phyloP scores from a whole-genome alignment of 164 flowering plant genomes.

The Taxillus chinensis region DNA sequence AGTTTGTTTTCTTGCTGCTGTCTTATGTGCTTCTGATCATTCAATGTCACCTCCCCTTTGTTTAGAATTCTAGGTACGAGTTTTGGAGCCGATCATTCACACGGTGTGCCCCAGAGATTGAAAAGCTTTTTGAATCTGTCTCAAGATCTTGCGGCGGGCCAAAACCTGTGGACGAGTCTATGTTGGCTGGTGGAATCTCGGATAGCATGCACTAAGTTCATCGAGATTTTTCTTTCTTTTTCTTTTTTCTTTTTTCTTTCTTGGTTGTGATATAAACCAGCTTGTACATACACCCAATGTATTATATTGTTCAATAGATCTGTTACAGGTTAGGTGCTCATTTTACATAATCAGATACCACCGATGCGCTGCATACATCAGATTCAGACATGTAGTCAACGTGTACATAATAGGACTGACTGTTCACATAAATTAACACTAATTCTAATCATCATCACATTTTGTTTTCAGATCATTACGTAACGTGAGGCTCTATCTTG shows the following conservation, averaged over 20 bases:
- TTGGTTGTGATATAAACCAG: not conserved
- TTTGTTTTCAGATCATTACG: no score
- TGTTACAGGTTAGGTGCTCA: no score
- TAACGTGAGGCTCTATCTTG: no score
- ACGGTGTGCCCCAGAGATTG: conserved; percentile 90
- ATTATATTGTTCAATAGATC: no score
- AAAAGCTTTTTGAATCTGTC: conserved; percentile 82
- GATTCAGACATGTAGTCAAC: no score
- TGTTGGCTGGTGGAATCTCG: conserved; percentile 51
- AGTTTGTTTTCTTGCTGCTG: conserved; percentile 2
- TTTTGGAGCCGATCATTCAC: conserved; percentile 91
- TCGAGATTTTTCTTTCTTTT: conserved; percentile 2
- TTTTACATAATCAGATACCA: no score
- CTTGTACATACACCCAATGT: not conserved
- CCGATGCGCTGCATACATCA: no score
- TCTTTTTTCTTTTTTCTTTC: no score
- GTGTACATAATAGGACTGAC: no score
- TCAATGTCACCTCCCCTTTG: not conserved
- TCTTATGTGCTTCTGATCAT: not conserved
- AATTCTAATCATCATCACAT: no score
- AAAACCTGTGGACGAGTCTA: conserved; percentile 65
- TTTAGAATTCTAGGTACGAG: conserved; percentile 85
- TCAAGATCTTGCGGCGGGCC: conserved; percentile 90
- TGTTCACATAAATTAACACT: no score
- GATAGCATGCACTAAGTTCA: conserved; percentile 32